phyloP scores from a whole-genome alignment of 179 eudicot species.

The Gypsophila paniculata region DNA sequence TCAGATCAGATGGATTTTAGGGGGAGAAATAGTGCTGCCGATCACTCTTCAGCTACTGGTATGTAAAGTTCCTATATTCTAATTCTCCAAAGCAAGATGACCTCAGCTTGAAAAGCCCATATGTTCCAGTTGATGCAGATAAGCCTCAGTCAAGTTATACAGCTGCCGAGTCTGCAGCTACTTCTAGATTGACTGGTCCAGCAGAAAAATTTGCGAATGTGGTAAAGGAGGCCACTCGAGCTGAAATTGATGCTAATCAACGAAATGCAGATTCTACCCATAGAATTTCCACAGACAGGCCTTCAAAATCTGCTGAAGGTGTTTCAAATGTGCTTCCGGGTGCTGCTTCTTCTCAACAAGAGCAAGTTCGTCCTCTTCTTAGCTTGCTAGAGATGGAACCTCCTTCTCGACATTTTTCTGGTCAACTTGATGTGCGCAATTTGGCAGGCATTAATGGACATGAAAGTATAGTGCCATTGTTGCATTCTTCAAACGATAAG shows the following conservation, averaged over 20 bases:
- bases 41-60: slow-evolving; percentile 47
- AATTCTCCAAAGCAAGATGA: slow-evolving; percentile 23
- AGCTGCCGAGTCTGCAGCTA: slow-evolving; percentile 43
- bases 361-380: slow-evolving; percentile 72
- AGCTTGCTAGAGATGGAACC: slow-evolving; percentile 50
- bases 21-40: slow-evolving; percentile 39
- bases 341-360: slow-evolving; percentile 53
- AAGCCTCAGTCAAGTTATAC: slow-evolving; percentile 53
- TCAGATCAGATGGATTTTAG: slow-evolving; percentile 57
- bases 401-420: slow-evolving; percentile 45
- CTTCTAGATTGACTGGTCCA: slow-evolving; percentile 51
- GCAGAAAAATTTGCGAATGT: slow-evolving; percentile 48
- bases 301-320: slow-evolving; percentile 47
- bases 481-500: slow-evolving; percentile 62
- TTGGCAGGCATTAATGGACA: slow-evolving; percentile 42
- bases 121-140: slow-evolving; percentile 42
- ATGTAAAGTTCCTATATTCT: slow-evolving; percentile 36
- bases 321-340: slow-evolving; percentile 49
- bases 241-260: slow-evolving; percentile 55
- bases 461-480: slow-evolving; percentile 40
- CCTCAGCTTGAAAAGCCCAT: slow-evolving; percentile 37
- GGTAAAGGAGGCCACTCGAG: slow-evolving; percentile 48
- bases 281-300: slow-evolving; percentile 57
- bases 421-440: slow-evolving; percentile 41
- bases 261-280: slow-evolving; percentile 36